phyloP scores from a whole-genome alignment of 495 filamentous ascomycete genomes.

The Lasiosphaeriaceae sp. region DNA sequence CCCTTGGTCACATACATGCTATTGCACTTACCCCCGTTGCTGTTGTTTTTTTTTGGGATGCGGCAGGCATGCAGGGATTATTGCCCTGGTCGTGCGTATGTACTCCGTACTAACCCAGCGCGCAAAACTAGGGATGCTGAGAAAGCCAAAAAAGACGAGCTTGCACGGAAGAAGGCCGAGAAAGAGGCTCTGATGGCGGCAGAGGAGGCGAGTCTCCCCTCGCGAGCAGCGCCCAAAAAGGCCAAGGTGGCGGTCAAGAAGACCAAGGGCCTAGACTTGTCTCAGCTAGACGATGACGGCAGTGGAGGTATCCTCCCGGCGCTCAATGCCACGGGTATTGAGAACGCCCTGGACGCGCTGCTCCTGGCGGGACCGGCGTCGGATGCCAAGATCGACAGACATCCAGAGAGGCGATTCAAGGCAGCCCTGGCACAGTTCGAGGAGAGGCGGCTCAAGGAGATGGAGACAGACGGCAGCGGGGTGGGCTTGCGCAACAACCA shows the following conservation, averaged over 20 bases:
- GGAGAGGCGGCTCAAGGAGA: slow-evolving; percentile 76
- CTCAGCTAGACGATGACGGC: slow-evolving; percentile 59
- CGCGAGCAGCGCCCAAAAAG: slow-evolving; percentile 58
- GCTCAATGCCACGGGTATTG: slow-evolving; percentile 79
- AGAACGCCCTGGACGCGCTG: slow-evolving; percentile 85
- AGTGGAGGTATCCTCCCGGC: slow-evolving; percentile 41
- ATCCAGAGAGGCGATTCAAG: slow-evolving; percentile 81
- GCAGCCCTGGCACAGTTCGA: slow-evolving; percentile 87
- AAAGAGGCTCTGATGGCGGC: slow-evolving; percentile 75
- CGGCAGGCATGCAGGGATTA: neutral
- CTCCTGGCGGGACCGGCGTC: slow-evolving; percentile 50
- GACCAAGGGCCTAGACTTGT: slow-evolving; percentile 62
- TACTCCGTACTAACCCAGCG: neutral
- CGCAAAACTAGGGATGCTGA: slow-evolving; percentile 63
- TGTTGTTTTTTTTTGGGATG: too few relatives aligned
- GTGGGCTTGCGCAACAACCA: slow-evolving; percentile 74
- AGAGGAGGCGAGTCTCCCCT: slow-evolving; percentile 70
- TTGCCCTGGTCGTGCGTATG: neutral
- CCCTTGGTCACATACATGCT: too few relatives aligned
- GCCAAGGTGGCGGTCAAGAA: slow-evolving; percentile 64
- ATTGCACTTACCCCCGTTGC: too few relatives aligned
- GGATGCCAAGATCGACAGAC: slow-evolving; percentile 68
- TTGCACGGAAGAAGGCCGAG: slow-evolving; percentile 83
- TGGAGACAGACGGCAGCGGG: slow-evolving; percentile 68
- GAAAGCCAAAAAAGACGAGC: slow-evolving; percentile 80